Conservation (phyloP, 257 asterid genomes). For the Penstemon barbatus region DNA sequence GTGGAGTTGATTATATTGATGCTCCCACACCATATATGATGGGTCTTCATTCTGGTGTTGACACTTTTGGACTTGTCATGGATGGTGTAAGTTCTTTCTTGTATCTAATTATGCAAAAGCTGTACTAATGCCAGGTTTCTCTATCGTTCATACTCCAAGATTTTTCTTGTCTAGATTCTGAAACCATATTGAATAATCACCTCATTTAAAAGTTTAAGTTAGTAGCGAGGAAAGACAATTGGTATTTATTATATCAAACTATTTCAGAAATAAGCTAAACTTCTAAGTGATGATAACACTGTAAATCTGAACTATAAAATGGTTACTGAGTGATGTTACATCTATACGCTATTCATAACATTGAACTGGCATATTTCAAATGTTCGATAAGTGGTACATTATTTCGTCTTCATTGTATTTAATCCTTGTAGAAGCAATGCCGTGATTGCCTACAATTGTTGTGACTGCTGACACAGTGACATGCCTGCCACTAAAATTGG, state of each 20-base stretch:
- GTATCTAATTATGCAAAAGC: slow-evolving; percentile 17
- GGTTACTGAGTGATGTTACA: slow-evolving; percentile 11
- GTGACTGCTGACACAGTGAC: slow-evolving; percentile 17
- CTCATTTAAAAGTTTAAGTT: no score
- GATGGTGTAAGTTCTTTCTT: slow-evolving; percentile 85
- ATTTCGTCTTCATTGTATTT: not conserved
- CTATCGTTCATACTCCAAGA: not conserved
- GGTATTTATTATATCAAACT: no score
- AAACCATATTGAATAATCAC: no score
- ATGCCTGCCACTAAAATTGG: slow-evolving; percentile 19
- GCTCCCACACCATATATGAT: slow-evolving; percentile 99
- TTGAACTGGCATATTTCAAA: not conserved
- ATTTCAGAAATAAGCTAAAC: not conserved
- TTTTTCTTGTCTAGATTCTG: no score
- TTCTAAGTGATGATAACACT: slow-evolving; percentile 1
- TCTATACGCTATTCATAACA: slow-evolving; percentile 1
- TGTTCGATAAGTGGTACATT: slow-evolving; percentile 3
- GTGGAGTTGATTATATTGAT: slow-evolving; percentile 99
- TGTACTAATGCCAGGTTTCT: not conserved
- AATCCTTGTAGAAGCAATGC: not conserved
- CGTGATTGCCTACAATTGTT: not conserved
- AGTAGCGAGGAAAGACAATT: no score
- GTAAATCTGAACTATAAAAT: not conserved
- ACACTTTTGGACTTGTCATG: slow-evolving; percentile 85
- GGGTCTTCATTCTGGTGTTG: slow-evolving; percentile 99